These are phyloP conservation scores for Calonectria naviculata DNA, from an alignment of 2,329 filamentous ascomycete genomes.

Conservation along the genomic window DNA sequence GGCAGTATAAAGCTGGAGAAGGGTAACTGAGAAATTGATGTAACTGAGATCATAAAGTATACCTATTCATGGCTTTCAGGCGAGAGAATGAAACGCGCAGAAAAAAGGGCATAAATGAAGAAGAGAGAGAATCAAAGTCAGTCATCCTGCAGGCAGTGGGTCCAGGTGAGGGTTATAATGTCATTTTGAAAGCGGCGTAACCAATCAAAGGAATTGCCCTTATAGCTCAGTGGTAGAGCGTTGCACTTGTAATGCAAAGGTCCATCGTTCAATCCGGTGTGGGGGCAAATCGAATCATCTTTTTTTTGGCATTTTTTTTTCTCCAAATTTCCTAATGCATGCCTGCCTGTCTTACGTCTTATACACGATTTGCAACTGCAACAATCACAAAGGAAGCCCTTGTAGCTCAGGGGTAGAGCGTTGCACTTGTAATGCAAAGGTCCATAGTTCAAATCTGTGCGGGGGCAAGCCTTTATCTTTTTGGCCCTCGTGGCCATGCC, in stretches of 20 bases:
- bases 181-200: not conserved
- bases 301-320: not conserved
- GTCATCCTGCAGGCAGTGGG: no score
- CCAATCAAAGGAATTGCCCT: conserved; percentile 6
- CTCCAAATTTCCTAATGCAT: not conserved
- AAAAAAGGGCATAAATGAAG: no score
- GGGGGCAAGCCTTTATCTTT: not conserved
- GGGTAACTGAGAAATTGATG: no score
- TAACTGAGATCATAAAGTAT: no score
- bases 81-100: no score
- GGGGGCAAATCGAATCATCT: not conserved
- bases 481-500: not conserved
- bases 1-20: no score
- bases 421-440: conserved; percentile 10
- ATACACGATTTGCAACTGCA: not conserved
- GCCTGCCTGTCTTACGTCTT: not conserved
- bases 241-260: conserved; percentile 10
- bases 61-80: no score
- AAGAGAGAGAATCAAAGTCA: no score
- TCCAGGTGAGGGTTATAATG: not conserved
- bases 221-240: conserved; percentile 9
- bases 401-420: conserved; percentile 8
- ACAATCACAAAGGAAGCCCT: not conserved
- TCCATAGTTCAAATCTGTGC: conserved; percentile 10
- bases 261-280: conserved; percentile 6